Base-by-base conservation (phyloP, 257 asterid genomes). In the Solanum rostratum region DNA sequence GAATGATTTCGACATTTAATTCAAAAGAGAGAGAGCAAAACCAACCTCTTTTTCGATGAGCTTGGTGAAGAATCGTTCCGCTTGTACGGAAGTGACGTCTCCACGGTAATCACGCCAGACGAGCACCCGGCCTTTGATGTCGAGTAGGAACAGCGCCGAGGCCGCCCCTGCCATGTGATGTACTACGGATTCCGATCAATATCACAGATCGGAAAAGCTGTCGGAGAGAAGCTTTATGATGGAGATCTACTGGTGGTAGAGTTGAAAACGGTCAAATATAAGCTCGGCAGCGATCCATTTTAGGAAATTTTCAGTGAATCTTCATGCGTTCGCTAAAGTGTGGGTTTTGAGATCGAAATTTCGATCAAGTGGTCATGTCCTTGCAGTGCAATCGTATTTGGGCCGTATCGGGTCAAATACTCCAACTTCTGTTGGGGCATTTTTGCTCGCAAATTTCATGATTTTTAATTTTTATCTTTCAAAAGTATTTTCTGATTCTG, bases 81-180 rank as follows among this genome's bases (percentile, higher is more conserved):
- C 99, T 84, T 96, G 97, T 5, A 86, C 84, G 85, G 98, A 90
- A 80, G 99, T 88, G 89, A 96, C 97, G 83, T 93, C 99, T 10
- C 99, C 98, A 43, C 99, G 99, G 90, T 92, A 96, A 90, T 96
- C 98, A 55, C 99, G 94, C 99, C 99, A 96, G 82, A 96, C 99
- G 86, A 96, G 95, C 84, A 96, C 95, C 70, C 94, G 93, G 88
- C 99, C 99, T 87, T 93, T 96, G 59, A 95, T 93, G 86, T 96
- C 99, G 68, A 96, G 92, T 82, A 96, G 98, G 99, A 96, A 96
- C 93, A 96, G 97, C 94, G 99, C 98, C 84, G 99, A 96, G 84
- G 98, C 98, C 91, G 99, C 99, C 89, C 97, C 98, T 80, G 98
- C 93, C 99, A 96, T 96, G 19, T 78, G 57, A 22, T 13, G 22